A percentile compares a stretch with the other conserved stretches of the same genome.
Conservation (phyloP, 257 asterid species). For the Solanum pennellii region DNA sequence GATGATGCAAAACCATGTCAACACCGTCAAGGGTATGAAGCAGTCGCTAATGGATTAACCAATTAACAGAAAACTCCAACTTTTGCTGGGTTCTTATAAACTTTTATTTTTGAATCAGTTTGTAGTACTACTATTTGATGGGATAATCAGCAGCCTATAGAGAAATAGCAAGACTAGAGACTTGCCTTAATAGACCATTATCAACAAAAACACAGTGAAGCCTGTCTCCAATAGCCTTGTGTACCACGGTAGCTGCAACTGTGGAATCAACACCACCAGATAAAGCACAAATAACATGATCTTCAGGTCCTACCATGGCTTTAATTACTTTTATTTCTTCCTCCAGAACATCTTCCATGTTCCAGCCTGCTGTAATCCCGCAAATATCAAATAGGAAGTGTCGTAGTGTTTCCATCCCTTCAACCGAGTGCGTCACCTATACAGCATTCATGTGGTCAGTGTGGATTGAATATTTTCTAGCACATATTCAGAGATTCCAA, state of each 20-base stretch:
- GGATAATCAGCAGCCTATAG: not conserved
- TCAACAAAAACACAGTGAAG: slow-evolving; percentile 95
- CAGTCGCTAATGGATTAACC: not conserved
- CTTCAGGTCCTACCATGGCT: slow-evolving; percentile 57
- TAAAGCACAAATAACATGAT: slow-evolving; percentile 88
- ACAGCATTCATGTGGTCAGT: not conserved
- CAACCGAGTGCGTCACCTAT: slow-evolving; percentile 88
- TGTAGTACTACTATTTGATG: not conserved
- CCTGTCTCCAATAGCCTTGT: slow-evolving; percentile 88
- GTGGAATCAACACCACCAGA: slow-evolving; percentile 99
- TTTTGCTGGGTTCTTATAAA: not conserved
- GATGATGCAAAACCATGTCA: not conserved
- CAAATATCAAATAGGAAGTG: slow-evolving; percentile 74
- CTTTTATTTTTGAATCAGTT: not conserved
- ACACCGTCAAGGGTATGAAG: not conserved
- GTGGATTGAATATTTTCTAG: not conserved
- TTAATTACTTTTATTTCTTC: slow-evolving; percentile 62
- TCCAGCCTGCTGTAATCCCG: slow-evolving; percentile 73
- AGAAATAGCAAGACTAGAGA: not conserved
- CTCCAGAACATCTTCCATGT: slow-evolving; percentile 81
- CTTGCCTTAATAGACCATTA: slow-evolving; percentile 84
- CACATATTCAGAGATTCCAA: slow-evolving; percentile 1
- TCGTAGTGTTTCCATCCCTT: slow-evolving; percentile 82
- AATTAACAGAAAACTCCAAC: not conserved
- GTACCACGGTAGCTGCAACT: slow-evolving; percentile 94